Base-by-base conservation (phyloP, 495 filamentous ascomycete genomes). In the Melanomma pulvis-pyrius region DNA sequence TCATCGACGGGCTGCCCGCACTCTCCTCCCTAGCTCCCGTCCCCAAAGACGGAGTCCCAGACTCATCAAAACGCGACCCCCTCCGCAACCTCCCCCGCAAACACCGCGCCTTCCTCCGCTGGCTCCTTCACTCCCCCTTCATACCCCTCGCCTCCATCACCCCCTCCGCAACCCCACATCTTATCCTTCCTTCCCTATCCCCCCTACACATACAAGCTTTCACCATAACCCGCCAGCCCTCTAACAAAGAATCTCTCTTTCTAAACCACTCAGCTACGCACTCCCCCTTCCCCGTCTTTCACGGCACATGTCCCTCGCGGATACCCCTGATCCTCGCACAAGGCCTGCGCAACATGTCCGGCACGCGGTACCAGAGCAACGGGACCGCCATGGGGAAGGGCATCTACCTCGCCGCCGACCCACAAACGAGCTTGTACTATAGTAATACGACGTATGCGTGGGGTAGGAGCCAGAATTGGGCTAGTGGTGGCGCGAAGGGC, bases 221-320 rank as follows among this genome's bases (percentile, higher is more conserved):
- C 61, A 1, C 25, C 29, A 21, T 63, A 19, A 63, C 61, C 30
- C 49, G 24, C n/a, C 61, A 63, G 36, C 61, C 61, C 7, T 32
- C 22, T 1, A 25, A 63, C 46, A 63, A 63, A 48, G 61, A 63
- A 55, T 1, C 34, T 21, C 61, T 55, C 32, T 56, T 55, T 21
- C 7, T 1, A 29, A 2, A 22, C 12, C 51, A 63, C 47, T 21
- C 32, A 8, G 1, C 2, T 12, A 34, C 6, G 6, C 5, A 2
- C 7, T 19, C 25, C 5, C 26, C 52, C 30, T 29, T 55, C 52
- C 25, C 52, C 52, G 54, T 66, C 41, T 66, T 59, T 54, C 63
- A 66, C 39, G 63, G 63, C 55, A 66, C 63, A 21, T 47, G 52
- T 41, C 54, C 63, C 11, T 59, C 41, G 6, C 63, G 63, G 4